A percentile compares a stretch with the other conserved stretches of the same genome.
Evolutionary conservation across 495 filamentous ascomycete species (phyloP).

Genomic region (Penicillium antarcticum): DNA sequence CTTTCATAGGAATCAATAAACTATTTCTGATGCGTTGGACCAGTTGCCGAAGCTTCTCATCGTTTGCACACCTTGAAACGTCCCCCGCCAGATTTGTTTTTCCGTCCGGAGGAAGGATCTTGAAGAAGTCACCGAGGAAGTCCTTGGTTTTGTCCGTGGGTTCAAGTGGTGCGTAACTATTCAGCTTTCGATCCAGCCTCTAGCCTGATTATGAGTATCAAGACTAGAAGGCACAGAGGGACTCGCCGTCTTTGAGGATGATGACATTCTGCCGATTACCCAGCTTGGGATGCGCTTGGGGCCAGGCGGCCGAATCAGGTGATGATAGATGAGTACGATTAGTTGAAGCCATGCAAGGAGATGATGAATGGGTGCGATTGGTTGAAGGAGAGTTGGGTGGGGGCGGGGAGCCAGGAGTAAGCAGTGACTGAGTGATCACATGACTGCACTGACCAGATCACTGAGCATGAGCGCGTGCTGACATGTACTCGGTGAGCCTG

Average conservation of each 20-base stretch:
- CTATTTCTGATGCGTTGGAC: conserved; percentile 11
- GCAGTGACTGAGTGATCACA: neutral
- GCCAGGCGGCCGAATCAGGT: neutral
- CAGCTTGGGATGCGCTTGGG: conserved; percentile 2
- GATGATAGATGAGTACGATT: neutral
- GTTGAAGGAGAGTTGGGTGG: conserved; percentile 8
- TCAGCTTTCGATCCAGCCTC: conserved; percentile 12
- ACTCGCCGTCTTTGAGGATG: conserved; percentile 7
- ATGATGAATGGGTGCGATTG: conserved; percentile 8
- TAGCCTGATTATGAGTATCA: conserved; percentile 10
- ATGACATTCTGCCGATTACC: conserved; percentile 4
- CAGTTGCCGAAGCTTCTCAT: conserved; percentile 16
- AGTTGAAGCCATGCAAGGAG: conserved; percentile 1
- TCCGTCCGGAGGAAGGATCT: conserved; percentile 6
- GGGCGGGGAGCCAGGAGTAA: neutral
- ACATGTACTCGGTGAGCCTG: neutral
- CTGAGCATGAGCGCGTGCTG: neutral
- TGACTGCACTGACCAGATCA: neutral
- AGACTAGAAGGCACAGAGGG: conserved; percentile 2
- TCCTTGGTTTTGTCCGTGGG: conserved; percentile 7
- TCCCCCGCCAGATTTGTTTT: conserved; percentile 7
- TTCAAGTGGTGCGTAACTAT: conserved; percentile 3
- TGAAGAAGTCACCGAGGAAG: conserved; percentile 7
- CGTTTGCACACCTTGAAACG: conserved; percentile 10
- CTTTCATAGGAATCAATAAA: conserved; percentile 15